phyloP scores from a whole-genome alignment of 345 rosid genomes.

The Hypericum perforatum region DNA sequence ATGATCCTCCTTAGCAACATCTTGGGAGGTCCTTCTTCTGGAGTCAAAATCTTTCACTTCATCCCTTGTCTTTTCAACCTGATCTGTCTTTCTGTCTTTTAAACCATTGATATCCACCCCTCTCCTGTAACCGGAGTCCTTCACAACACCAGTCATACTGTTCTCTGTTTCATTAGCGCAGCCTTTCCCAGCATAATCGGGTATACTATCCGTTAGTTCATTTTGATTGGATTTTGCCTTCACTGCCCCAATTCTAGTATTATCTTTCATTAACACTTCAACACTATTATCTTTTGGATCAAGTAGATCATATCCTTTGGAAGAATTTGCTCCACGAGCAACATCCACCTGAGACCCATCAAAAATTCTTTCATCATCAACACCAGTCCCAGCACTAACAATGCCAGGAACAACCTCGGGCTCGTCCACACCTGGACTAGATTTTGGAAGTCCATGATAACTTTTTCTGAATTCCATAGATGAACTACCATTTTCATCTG shows the following conservation, averaged over 20 bases:
- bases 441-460: slow-evolving; percentile 7
- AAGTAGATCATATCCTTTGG: slow-evolving; percentile 16
- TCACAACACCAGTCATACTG: slow-evolving; percentile 22
- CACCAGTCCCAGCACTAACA: slow-evolving; percentile 17
- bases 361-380: slow-evolving; percentile 16
- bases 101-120: slow-evolving; percentile 36
- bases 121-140: slow-evolving; percentile 27
- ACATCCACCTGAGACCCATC: slow-evolving; percentile 21
- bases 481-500: slow-evolving; percentile 29
- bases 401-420: slow-evolving; percentile 8
- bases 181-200: slow-evolving; percentile 29
- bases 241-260: slow-evolving; percentile 29
- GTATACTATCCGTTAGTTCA: slow-evolving; percentile 33
- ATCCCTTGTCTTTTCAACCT: slow-evolving; percentile 30
- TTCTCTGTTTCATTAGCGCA: slow-evolving; percentile 21
- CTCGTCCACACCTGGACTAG: slow-evolving; percentile 12
- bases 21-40: slow-evolving; percentile 32
- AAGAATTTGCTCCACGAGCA: slow-evolving; percentile 6
- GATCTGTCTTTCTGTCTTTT: slow-evolving; percentile 39
- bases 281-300: slow-evolving; percentile 14
- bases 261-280: slow-evolving; percentile 20
- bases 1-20: slow-evolving; percentile 40
- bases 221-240: slow-evolving; percentile 27
- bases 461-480: slow-evolving; percentile 21
- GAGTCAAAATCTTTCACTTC: slow-evolving; percentile 43